These are phyloP conservation scores for Luzula sylvatica DNA, from an alignment of 176 grass and related monocot genomes.

Conservation along the genomic window DNA sequence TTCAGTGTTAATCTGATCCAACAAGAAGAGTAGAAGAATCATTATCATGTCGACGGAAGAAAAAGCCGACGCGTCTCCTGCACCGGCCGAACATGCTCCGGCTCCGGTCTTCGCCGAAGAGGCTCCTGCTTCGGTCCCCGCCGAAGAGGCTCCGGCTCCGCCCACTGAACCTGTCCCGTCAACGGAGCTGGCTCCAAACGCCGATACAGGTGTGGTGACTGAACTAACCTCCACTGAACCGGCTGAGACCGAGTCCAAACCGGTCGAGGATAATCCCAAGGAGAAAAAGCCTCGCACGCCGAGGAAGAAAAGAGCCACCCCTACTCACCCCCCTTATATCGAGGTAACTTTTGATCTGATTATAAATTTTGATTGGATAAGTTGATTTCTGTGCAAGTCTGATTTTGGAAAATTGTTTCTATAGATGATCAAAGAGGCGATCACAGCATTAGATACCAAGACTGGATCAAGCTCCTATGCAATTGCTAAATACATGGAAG, in stretches of 20 bases:
- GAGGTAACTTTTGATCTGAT: slow-evolving; percentile 33
- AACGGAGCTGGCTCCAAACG: background rate
- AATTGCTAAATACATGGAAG: slow-evolving; percentile 71
- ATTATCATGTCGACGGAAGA: slow-evolving; percentile 31
- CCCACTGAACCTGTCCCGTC: background rate
- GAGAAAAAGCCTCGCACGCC: slow-evolving; percentile 31
- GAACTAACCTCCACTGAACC: slow-evolving; percentile 2
- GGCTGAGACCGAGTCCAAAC: background rate
- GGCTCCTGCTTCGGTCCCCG: background rate
- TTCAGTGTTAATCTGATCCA: background rate
- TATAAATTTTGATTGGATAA: background rate
- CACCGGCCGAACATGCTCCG: background rate
- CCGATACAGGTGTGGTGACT: background rate
- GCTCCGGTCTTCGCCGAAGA: background rate
- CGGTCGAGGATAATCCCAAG: background rate
- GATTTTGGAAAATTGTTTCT: background rate
- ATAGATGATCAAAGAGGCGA: slow-evolving; percentile 95
- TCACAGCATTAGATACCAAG: slow-evolving; percentile 42
- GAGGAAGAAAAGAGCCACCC: slow-evolving; percentile 31
- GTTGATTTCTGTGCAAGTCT: background rate
- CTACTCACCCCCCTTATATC: slow-evolving; percentile 67
- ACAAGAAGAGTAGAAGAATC: background rate
- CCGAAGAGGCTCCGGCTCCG: background rate
- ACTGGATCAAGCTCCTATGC: slow-evolving; percentile 56
- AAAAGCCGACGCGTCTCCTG: background rate